Evolutionary conservation across 805 yeast genomes (phyloP).

Genomic region (Teunomyces cretensis): DNA sequence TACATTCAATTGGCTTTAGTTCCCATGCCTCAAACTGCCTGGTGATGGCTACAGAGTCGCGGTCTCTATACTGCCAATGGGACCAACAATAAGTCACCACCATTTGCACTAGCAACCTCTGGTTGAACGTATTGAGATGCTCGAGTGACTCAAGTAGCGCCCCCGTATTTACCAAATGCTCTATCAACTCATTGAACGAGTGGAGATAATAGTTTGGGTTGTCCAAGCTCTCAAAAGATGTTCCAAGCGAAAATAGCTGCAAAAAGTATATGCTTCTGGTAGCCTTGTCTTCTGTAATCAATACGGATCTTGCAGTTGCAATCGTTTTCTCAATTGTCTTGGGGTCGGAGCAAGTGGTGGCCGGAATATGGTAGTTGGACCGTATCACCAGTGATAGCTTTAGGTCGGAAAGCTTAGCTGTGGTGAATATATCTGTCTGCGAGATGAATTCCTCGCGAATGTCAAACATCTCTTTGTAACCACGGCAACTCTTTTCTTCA

Average conservation of each 20-base stretch:
- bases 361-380: slow-evolving; percentile 15
- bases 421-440: neutral
- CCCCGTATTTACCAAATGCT: slow-evolving; percentile 40
- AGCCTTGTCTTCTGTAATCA: slow-evolving; percentile 6
- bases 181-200: slow-evolving; percentile 39
- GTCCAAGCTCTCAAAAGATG: slow-evolving; percentile 23
- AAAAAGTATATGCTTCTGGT: slow-evolving; percentile 12
- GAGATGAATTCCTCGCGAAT: neutral
- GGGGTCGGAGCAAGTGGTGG: slow-evolving; percentile 8
- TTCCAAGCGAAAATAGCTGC: slow-evolving; percentile 32
- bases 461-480: neutral
- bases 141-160: slow-evolving; percentile 28
- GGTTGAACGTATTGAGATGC: slow-evolving; percentile 15
- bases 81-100: slow-evolving; percentile 45
- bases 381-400: slow-evolving; percentile 10
- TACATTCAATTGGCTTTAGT: slow-evolving; percentile 28
- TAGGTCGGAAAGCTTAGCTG: slow-evolving; percentile 3
- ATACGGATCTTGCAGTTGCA: neutral
- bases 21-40: slow-evolving; percentile 33
- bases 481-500: neutral
- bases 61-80: slow-evolving; percentile 37
- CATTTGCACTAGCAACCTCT: slow-evolving; percentile 38
- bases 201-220: slow-evolving; percentile 39
- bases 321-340: slow-evolving; percentile 11
- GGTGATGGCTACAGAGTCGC: slow-evolving; percentile 13